Conservation (phyloP, 805 yeast genomes). For the Spathaspora arborariae region DNA sequence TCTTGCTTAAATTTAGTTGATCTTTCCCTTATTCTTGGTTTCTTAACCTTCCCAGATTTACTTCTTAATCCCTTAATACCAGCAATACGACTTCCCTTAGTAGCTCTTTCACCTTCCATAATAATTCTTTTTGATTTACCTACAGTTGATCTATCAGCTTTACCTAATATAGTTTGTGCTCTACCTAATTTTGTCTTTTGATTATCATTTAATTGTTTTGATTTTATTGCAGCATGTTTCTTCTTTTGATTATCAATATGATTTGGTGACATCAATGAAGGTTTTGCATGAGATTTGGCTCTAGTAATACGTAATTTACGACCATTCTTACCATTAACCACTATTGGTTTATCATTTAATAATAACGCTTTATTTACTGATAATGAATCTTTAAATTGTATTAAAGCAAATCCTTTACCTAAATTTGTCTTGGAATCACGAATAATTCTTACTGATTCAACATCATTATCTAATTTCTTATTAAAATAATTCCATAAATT, state of each 20-base stretch:
- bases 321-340: slow-evolving; percentile 48
- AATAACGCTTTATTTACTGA: slow-evolving; percentile 79
- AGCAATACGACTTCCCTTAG: slow-evolving; percentile 56
- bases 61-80: slow-evolving; percentile 55
- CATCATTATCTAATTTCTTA: slow-evolving; percentile 41
- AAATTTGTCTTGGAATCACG: slow-evolving; percentile 91
- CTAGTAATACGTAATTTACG: slow-evolving; percentile 77
- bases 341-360: slow-evolving; percentile 63
- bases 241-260: slow-evolving; percentile 33
- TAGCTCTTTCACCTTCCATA: slow-evolving; percentile 77
- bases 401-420: slow-evolving; percentile 97
- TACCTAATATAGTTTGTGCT: slow-evolving; percentile 70
- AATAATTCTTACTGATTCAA: slow-evolving; percentile 85
- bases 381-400: slow-evolving; percentile 74
- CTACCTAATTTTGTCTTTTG: slow-evolving; percentile 80
- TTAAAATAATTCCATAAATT: slow-evolving; percentile 79
- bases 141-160: slow-evolving; percentile 69
- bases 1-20: slow-evolving; percentile 48
- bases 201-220: slow-evolving; percentile 46
- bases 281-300: slow-evolving; percentile 38
- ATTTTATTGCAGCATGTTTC: slow-evolving; percentile 18
- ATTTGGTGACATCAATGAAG: slow-evolving; percentile 42
- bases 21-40: slow-evolving; percentile 57
- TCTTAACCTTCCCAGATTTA: slow-evolving; percentile 39
- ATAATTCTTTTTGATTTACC: slow-evolving; percentile 35